Base-by-base conservation (phyloP, 495 filamentous ascomycete genomes). In the Friedmanniomyces simplex region DNA sequence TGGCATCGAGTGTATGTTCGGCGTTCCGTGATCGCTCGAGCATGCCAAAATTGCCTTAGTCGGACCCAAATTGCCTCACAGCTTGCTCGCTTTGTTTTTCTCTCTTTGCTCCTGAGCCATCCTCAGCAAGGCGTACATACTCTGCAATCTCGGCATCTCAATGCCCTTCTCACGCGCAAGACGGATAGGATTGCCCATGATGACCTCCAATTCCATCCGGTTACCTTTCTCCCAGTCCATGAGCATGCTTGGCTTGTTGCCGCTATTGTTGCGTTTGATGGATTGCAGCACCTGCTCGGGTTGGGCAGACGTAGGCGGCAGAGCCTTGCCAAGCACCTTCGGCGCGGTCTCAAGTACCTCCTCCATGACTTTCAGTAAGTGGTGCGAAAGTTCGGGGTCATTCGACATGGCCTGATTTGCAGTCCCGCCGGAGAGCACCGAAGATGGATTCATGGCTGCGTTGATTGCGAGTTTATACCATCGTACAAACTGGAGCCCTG, bases 381-480 rank as follows among this genome's bases (percentile, higher is more conserved):
- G 67, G 16, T 32, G 47, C 24, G 50, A 46, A 21, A 72, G 48
- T 63, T 82, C 79, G 0, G 69, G 54, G 55, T 83, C 79, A 1
- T 65, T 63, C 4, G 74, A 70, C 77, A 70, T 67, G 21, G 47
- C 60, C 16, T 52, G 74, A 63, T 83, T 83, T 30, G 77, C 75
- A 3, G 70, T 62, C 0, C 80, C 79, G 20, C 77, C 79, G 0
- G 73, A 73, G 1, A 85, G 69, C 13, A 85, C 77, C 3, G 81
- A 76, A 6, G 77, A 80, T 2, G 81, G 79, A 67, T 85, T 85
- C 72, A 83, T 81, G 22, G 77, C 75, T 0, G 79, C 78, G 65
- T 85, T 85, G 68, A 83, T 84, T 57, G 74, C 77, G 24, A 83
- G 75, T 66, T 85, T 85, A 61, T 83, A 79, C 82, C 82, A 85